phyloP scores from a whole-genome alignment of 2,329 filamentous ascomycete genomes.

The Neonectria hederae region DNA sequence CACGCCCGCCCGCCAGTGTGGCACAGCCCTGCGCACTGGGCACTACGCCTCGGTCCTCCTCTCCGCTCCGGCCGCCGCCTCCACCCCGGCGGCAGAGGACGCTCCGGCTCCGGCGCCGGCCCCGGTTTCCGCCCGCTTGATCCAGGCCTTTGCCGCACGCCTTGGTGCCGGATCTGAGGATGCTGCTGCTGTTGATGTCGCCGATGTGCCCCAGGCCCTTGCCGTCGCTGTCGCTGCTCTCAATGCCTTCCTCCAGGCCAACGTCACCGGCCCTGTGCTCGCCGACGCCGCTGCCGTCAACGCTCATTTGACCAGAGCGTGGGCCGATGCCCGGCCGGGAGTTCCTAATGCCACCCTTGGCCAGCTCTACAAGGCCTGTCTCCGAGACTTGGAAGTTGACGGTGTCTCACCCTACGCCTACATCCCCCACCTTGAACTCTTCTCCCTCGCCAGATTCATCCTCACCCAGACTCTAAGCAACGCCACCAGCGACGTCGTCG shows the following conservation, averaged over 20 bases:
- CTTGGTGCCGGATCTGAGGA: slow-evolving; percentile 19
- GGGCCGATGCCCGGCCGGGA: slow-evolving; percentile 33
- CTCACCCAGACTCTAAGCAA: slow-evolving; percentile 47
- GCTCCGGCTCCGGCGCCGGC: slow-evolving; percentile 30
- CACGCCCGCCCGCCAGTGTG: slow-evolving; percentile 16
- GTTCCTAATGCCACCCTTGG: slow-evolving; percentile 41
- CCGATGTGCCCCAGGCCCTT: slow-evolving; percentile 31
- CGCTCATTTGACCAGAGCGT: slow-evolving; percentile 53
- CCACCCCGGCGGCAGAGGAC: slow-evolving; percentile 13
- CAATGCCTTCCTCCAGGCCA: slow-evolving; percentile 84
- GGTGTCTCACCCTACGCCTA: slow-evolving; percentile 87
- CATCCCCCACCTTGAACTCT: slow-evolving; percentile 84
- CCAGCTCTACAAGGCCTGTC: slow-evolving; percentile 63
- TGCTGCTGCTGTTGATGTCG: slow-evolving; percentile 3
- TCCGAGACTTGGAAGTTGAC: slow-evolving; percentile 79
- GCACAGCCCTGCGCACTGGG: slow-evolving; percentile 37
- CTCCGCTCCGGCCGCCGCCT: slow-evolving; percentile 23
- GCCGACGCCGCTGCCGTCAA: slow-evolving; percentile 45
- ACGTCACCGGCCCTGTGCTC: slow-evolving; percentile 88
- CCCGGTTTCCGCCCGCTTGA: slow-evolving; percentile 26
- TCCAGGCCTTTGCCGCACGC: slow-evolving; percentile 31
- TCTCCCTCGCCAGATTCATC: slow-evolving; percentile 73
- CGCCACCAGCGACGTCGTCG: slow-evolving; percentile 37
- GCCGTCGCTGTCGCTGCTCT: slow-evolving; percentile 56
- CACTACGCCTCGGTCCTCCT: slow-evolving; percentile 39